phyloP scores from a whole-genome alignment of 106 monocot genomes.

The Agapanthus africanus region DNA sequence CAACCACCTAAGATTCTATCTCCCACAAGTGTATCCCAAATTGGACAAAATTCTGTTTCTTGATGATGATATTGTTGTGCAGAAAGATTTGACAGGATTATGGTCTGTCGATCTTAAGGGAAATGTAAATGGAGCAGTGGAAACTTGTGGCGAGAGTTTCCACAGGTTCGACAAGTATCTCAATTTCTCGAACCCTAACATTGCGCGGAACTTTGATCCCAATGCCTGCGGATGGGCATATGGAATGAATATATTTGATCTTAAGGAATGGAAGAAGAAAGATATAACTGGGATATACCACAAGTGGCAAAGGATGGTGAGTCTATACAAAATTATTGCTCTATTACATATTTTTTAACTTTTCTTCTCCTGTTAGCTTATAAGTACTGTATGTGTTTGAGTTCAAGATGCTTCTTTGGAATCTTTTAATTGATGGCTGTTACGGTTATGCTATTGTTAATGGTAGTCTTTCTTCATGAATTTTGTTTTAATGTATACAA shows the following conservation, averaged over 20 bases:
- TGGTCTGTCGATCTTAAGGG: constrained; percentile 57
- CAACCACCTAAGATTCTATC: constrained; percentile 67
- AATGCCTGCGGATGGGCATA: constrained; percentile 69
- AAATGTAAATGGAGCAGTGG: constrained; percentile 69
- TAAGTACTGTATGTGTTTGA: too few species aligned
- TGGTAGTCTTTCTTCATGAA: too few species aligned
- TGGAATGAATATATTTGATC: constrained; percentile 72
- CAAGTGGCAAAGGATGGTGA: constrained; percentile 63
- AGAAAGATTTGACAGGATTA: constrained; percentile 54
- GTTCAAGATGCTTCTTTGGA: too few species aligned
- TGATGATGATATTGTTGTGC: constrained; percentile 70
- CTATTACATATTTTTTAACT: not conserved
- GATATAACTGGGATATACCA: constrained; percentile 67
- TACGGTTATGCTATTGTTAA: too few species aligned
- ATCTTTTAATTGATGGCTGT: too few species aligned
- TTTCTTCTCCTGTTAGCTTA: too few species aligned
- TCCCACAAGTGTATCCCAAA: constrained; percentile 68
- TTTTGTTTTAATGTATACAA: too few species aligned
- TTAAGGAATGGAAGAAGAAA: constrained; percentile 58
- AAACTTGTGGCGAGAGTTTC: constrained; percentile 69
- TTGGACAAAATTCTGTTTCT: constrained; percentile 68
- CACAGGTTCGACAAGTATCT: constrained; percentile 69
- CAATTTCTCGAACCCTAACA: constrained; percentile 60
- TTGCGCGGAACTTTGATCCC: constrained; percentile 57
- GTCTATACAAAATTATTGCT: not conserved